Evolutionary conservation across 345 rosid genomes (phyloP).

Genomic region (Cardiospermum halicacabum): DNA sequence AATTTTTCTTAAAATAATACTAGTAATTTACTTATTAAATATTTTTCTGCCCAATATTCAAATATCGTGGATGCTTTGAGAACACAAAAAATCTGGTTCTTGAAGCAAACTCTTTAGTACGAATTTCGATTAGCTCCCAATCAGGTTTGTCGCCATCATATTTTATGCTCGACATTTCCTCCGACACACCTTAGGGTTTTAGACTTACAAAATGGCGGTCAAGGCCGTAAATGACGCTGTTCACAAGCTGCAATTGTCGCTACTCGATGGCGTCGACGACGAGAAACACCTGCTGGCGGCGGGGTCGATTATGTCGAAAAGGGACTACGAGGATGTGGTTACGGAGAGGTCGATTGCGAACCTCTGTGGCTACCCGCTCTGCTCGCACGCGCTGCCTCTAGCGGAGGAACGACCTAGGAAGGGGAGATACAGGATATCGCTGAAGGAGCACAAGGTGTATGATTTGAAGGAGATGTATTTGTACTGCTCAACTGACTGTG

Average conservation of each 20-base stretch:
- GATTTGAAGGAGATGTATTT: slow-evolving; percentile 49
- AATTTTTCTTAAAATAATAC: too few relatives aligned
- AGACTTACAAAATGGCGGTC: slow-evolving; percentile 20
- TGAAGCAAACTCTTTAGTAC: too few relatives aligned
- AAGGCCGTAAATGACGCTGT: slow-evolving; percentile 49
- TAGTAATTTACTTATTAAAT: too few relatives aligned
- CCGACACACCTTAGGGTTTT: not conserved
- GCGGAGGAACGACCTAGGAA: slow-evolving; percentile 38
- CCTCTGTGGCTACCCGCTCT: slow-evolving; percentile 75
- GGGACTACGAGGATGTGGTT: slow-evolving; percentile 72
- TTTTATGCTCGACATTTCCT: too few relatives aligned
- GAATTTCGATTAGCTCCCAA: too few relatives aligned
- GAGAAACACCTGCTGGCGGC: slow-evolving; percentile 62
- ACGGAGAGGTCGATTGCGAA: slow-evolving; percentile 55
- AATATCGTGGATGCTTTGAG: too few relatives aligned
- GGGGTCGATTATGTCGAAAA: slow-evolving; percentile 50
- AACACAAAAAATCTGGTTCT: too few relatives aligned
- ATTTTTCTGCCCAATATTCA: too few relatives aligned
- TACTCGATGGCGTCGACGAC: slow-evolving; percentile 52
- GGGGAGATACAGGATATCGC: slow-evolving; percentile 60
- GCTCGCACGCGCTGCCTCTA: slow-evolving; percentile 42
- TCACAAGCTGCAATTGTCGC: slow-evolving; percentile 51
- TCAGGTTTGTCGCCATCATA: too few relatives aligned
- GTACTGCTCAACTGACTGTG: slow-evolving; percentile 67
- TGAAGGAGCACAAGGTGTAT: slow-evolving; percentile 71